Evolutionary conservation across 306 rosid species (phyloP).

Genomic region (Mimosa bimucronata): DNA sequence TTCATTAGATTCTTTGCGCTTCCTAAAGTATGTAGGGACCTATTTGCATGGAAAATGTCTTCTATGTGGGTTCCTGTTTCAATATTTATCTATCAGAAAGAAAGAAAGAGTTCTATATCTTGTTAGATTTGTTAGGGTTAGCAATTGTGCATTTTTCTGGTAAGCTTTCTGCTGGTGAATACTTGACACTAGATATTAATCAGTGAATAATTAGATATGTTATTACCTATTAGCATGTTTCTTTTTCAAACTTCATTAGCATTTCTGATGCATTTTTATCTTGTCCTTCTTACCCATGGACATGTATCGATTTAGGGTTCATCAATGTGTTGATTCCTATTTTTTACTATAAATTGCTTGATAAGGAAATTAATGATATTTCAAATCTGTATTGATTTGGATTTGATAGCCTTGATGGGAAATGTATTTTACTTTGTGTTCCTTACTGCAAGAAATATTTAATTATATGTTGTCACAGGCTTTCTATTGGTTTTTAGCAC

Average conservation of each 20-base stretch:
- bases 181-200: neutral
- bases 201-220: neutral
- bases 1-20: neutral
- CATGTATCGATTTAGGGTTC: neutral
- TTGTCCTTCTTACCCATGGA: neutral
- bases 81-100: neutral
- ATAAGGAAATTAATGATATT: neutral
- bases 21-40: neutral
- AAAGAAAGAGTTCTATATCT: neutral
- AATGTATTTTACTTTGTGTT: conserved; percentile 4
- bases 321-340: neutral
- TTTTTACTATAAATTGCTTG: neutral
- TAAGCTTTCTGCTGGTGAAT: neutral
- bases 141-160: neutral
- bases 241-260: neutral
- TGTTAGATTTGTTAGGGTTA: neutral
- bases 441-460: conserved; percentile 1
- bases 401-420: neutral
- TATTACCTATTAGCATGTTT: neutral
- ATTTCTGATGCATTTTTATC: neutral
- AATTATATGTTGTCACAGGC: neutral
- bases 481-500: neutral
- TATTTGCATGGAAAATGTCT: neutral
- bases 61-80: neutral
- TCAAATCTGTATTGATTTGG: neutral